phyloP scores from a whole-genome alignment of 2,329 filamentous ascomycete genomes.

The Trichoderma koningiopsis region DNA sequence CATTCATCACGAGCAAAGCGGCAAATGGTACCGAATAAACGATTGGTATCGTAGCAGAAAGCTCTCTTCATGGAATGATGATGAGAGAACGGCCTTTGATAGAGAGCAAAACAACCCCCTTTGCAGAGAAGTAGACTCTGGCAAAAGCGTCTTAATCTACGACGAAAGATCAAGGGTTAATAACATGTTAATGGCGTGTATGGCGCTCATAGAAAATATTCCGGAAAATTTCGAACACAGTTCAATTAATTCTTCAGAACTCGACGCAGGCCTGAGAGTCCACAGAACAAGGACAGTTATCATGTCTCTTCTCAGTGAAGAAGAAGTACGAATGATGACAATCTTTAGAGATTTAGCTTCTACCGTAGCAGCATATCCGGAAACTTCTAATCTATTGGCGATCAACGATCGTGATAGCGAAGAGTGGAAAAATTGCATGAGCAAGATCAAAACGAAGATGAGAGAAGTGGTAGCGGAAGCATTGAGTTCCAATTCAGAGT shows the following conservation, averaged over 20 bases:
- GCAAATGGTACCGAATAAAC: constrained; percentile 28
- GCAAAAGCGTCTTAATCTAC: constrained; percentile 26
- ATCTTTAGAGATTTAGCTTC: constrained; percentile 17
- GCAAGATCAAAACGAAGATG: constrained; percentile 19
- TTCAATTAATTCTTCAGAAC: not conserved
- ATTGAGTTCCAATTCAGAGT: constrained; percentile 21
- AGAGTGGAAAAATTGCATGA: constrained; percentile 22
- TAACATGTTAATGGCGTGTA: not conserved
- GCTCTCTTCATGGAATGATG: constrained; percentile 27
- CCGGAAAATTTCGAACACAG: not conserved
- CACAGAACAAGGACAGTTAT: constrained; percentile 24
- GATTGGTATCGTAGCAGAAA: constrained; percentile 32
- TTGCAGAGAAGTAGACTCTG: constrained; percentile 28
- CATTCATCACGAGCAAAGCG: constrained; percentile 22
- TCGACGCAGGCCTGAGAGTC: not conserved
- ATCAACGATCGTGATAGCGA: constrained; percentile 1
- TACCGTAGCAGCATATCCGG: constrained; percentile 7
- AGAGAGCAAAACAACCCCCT: constrained; percentile 25
- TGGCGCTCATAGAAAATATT: constrained; percentile 26
- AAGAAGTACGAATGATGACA: constrained; percentile 26
- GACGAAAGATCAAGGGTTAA: constrained; percentile 3
- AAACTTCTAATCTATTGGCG: constrained; percentile 1
- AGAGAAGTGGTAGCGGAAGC: constrained; percentile 24
- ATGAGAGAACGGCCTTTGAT: constrained; percentile 27
- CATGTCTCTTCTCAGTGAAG: constrained; percentile 18